Evolutionary conservation across 768 basidiomycete genomes (phyloP).

Genomic region (Suillus plorans): DNA sequence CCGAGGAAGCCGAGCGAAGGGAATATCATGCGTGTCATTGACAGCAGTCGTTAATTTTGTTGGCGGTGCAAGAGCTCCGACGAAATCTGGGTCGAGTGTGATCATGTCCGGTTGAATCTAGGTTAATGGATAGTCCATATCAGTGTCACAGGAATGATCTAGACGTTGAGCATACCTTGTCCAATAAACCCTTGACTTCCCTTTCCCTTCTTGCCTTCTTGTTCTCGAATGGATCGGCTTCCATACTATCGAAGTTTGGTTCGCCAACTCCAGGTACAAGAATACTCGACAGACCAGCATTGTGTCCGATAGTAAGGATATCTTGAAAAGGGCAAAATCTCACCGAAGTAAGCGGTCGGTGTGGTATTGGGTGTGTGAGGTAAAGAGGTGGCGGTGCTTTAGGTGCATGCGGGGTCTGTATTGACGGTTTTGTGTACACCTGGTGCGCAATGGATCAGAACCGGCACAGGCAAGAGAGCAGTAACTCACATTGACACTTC

Average conservation of each 20-base stretch:
- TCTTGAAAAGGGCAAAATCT: conserved; percentile 92
- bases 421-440: conserved; percentile 72
- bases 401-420: conserved; percentile 52
- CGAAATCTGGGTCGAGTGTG: conserved; percentile 72
- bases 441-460: conserved; percentile 27
- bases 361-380: conserved; percentile 82
- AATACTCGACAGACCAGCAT: conserved; percentile 76
- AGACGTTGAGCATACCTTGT: conserved; percentile 59
- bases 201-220: conserved; percentile 79
- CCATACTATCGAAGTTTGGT: conserved; percentile 89
- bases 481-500: conserved; percentile 74
- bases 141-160: not conserved
- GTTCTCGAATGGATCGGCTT: conserved; percentile 94
- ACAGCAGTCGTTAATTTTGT: conserved; percentile 56
- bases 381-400: conserved; percentile 76
- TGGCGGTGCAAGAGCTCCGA: conserved; percentile 66
- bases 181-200: conserved; percentile 87
- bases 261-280: conserved; percentile 93
- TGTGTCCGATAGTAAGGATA: conserved; percentile 76
- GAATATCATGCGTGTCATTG: conserved; percentile 45
- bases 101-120: conserved; percentile 94
- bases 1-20: conserved; percentile 76
- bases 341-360: conserved; percentile 70
- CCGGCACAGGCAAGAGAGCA: not conserved
- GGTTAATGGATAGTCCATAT: not conserved